phyloP scores from a whole-genome alignment of 2,329 filamentous ascomycete genomes.

The Aureobasidium sp. region DNA sequence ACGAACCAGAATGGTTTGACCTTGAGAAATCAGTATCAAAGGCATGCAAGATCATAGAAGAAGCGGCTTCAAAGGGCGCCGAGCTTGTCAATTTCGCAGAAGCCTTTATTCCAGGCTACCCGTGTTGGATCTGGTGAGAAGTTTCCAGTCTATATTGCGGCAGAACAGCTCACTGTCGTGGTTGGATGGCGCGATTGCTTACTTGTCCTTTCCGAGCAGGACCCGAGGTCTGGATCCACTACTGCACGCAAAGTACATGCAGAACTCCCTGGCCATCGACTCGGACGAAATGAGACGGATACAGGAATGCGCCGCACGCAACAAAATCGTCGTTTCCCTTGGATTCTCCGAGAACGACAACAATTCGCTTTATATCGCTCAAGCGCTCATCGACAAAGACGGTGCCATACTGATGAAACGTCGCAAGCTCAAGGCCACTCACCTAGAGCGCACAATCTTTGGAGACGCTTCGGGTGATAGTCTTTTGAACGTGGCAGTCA shows the following conservation, averaged over 20 bases:
- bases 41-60: conserved; percentile 50
- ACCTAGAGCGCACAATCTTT: conserved; percentile 39
- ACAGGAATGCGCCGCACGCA: conserved; percentile 28
- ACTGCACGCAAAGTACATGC: conserved; percentile 36
- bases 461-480: conserved; percentile 33
- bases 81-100: conserved; percentile 48
- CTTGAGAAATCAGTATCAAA: conserved; percentile 49
- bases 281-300: conserved; percentile 40
- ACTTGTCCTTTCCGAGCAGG: conserved; percentile 23
- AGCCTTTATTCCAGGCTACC: conserved; percentile 41
- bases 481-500: conserved; percentile 31
- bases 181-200: background rate
- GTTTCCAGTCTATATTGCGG: background rate
- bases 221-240: conserved; percentile 37
- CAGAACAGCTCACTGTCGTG: too few relatives aligned
- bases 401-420: conserved; percentile 33
- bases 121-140: conserved; percentile 40
- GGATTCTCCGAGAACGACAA: conserved; percentile 36
- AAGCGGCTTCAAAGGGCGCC: conserved; percentile 48
- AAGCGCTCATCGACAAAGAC: conserved; percentile 31
- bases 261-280: conserved; percentile 37
- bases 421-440: conserved; percentile 39
- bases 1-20: conserved; percentile 56
- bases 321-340: conserved; percentile 32
- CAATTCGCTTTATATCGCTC: conserved; percentile 36